Base-by-base conservation (phyloP, 2,329 filamentous ascomycete genomes). In the Thelonectria discophora region DNA sequence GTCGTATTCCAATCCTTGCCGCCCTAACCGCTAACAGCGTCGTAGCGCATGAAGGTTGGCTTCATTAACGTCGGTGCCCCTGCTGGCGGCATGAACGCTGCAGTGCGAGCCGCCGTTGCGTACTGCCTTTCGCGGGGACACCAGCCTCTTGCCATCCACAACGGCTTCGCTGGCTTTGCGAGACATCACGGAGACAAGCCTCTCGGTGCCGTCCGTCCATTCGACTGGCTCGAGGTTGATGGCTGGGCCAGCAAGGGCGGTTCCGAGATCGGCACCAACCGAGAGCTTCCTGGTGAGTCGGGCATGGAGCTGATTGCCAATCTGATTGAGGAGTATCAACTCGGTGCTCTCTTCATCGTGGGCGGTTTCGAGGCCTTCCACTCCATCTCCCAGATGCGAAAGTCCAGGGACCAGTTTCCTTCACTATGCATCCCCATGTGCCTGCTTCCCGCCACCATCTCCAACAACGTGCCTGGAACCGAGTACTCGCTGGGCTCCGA, bases 341-440 rank as follows among this genome's bases (percentile, higher is more conserved):
- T 99, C 68, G 93, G 99, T 72, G 94, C 90, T 0, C 83, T 99
- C 3, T 97, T 98, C 77, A 86, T 97, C 51, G 87, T 98, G 51
- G 95, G 95, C 72, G 95, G 95, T 2, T 99, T 99, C 71, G 95
- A 99, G 79, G 95, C 94, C 1, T 99, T 96, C 82, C 96, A 95
- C 60, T 90, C 95, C 2, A 86, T 97, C 34, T 92, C 91, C 46
- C 91, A 98, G 77, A 84, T 99, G 62, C 90, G 94, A 69, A 88
- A 92, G 80, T 93, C 90, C 13, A 86, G 93, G 58, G 85, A 88
- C 37, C 80, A 92, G 63, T 97, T 91, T 78, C 88, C 92, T 11
- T 90, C 91, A 1, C 91, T 99, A 74, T 93, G 92, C 77, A 97
- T 99, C 66, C 95, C 95, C 18, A 92, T 98, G 84, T 86, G 90